Evolutionary conservation across 2,329 filamentous ascomycete genomes (phyloP), one percentile per base, ranked within the genome.

Genomic region (Sclerotinia trifoliorum): DNA sequence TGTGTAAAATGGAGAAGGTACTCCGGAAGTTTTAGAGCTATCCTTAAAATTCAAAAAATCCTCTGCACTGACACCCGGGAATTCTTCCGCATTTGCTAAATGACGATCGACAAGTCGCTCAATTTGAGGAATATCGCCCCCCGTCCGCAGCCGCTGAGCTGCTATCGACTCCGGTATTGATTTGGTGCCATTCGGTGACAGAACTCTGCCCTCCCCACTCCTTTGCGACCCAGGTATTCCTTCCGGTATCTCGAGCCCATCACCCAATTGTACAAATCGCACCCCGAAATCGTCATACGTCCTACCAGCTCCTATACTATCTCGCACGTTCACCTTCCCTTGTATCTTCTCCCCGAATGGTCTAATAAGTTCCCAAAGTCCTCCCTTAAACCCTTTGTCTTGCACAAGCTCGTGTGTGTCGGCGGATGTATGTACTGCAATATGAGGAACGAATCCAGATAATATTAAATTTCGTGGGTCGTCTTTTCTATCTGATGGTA

Each of bases 221-320:
- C 77, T 79, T 46, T 79, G 74, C 32, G 76, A 76, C 44, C 78
- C 76, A 8, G 76, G 74, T 54, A 67, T 62, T 17, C 81, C 78
- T 65, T 85, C 82, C 1, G 84, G 83, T 61, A 81, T 79, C 73
- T 86, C 84, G 21, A 88, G 76, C 29, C 84, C 82, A 72, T 85
- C 82, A 1, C 88, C 88, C 66, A 96, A 86, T 69, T 87, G 86
- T 6, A 90, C 88, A 78, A 99, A 97, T 67, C 93, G 90, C 68
- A 99, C 85, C 0, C 92, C 90, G 79, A 93, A 99, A 78, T 98
- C 93, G 67, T 97, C 94, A 81, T 91, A 94, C 51, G 87, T 86
- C 76, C 88, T 88, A 77, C 93, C 94, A 55, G 90, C 87, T 11
- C 95, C 94, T 73, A 92, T 88, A 77, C 94, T 97, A 79, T 99